Percentiles rank a stretch among this genome's conserved stretches.
Conservation (phyloP, 257 asterid species). For the Perilla frutescens region DNA sequence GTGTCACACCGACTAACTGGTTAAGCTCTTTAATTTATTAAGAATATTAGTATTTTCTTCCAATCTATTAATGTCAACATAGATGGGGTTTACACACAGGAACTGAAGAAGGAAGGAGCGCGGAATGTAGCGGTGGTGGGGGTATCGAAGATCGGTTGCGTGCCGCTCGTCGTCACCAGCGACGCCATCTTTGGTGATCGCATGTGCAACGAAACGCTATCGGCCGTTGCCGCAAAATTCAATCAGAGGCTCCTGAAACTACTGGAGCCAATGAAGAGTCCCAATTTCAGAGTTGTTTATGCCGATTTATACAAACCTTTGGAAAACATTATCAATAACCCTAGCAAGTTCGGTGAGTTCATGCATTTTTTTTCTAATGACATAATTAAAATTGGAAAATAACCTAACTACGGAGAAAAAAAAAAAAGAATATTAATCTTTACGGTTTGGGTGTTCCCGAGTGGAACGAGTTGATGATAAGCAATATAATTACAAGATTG, state of each 20-base stretch:
- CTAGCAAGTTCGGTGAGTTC: constrained; percentile 46
- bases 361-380: no score
- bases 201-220: constrained; percentile 39
- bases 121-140: constrained; percentile 53
- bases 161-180: constrained; percentile 54
- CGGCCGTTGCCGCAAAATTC: constrained; percentile 46
- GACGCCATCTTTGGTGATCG: constrained; percentile 25
- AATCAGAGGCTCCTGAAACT: constrained; percentile 44
- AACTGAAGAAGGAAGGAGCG: constrained; percentile 49
- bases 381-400: no score
- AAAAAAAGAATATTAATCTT: no score
- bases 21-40: no score
- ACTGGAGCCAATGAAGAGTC: constrained; percentile 24
- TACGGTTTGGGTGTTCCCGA: no score
- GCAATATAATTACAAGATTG: no score
- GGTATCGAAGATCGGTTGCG: constrained; percentile 66
- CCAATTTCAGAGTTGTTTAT: constrained; percentile 37
- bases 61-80: no score
- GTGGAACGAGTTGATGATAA: no score
- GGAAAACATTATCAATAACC: constrained; percentile 40
- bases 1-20: no score
- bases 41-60: no score
- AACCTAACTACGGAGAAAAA: no score
- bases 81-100: not conserved
- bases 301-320: constrained; percentile 48